Base-by-base conservation (phyloP, 371 early-diverging fungal genomes). In the Lichtheimia hyalospora region DNA sequence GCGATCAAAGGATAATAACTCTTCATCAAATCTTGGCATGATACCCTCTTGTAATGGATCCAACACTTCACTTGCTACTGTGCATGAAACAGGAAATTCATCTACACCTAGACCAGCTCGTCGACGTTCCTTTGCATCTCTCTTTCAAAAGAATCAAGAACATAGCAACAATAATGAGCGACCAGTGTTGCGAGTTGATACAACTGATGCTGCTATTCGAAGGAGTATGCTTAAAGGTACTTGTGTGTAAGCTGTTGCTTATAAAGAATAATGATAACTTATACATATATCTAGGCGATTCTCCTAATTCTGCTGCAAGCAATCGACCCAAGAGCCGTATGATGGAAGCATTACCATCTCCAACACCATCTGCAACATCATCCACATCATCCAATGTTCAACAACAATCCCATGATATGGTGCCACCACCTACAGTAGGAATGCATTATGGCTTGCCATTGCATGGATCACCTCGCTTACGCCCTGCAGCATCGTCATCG, bases 391-490 rank as follows among this genome's bases (percentile, higher is more conserved):
- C 62, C 7, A 48, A 53, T 20, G 41, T 50, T 49, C 28, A 44
- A 28, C 52, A 49, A 44, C 42, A 42, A 42, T 41, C 55, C 6
- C 55, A 63, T 21, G 61, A 70, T n/a, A 56, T 59, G 54, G 59
- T 7, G 5, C 46, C 46, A 8, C 64, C 68, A n/a, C 67, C 66
- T 6, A 28, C 63, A 4, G 50, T 73, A 13, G 75, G 75, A 3
- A 41, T 71, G 7, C 75, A 79, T 57, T 78, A 74, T 65, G 76
- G 76, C 18, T 48, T 76, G 21, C 73, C 76, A 1, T 54, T 79
- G 50, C 80, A 79, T 54, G 69, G 74, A 8, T 79, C 80, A 23
- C 80, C 80, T 8, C 70, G 69, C 34, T 52, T 79, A 24, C 66
- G 60, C 27, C 80, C 80, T n/a, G 70, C 79, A 14, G 76, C 80